A percentile compares a stretch with the other conserved stretches of the same genome.
Conservation (phyloP, 768 basidiomycete species). For the Trichaptum fuscoviolaceum region DNA sequence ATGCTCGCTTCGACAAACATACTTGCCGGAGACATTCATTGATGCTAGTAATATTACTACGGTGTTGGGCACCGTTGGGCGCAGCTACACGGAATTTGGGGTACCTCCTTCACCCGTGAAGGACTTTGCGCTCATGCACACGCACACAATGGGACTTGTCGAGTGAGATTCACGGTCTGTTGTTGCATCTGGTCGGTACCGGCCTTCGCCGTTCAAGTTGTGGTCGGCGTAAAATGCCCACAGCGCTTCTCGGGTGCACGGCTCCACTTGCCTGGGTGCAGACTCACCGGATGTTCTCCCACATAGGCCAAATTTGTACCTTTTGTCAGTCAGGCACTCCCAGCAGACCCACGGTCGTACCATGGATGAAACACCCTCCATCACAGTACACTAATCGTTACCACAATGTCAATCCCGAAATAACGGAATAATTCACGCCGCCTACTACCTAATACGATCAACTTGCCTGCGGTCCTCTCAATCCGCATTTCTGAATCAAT, state of each 20-base stretch:
- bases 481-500: neutral
- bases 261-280: neutral
- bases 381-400: conserved; percentile 1
- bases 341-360: neutral
- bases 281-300: neutral
- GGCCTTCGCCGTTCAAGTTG: neutral
- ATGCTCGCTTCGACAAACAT: too few species aligned
- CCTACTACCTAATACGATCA: neutral
- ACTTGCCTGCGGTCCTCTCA: neutral
- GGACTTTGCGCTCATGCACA: neutral
- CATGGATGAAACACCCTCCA: neutral
- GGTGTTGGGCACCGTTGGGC: too few species aligned
- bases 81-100: too few species aligned
- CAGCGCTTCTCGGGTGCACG: neutral
- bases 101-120: too few species aligned
- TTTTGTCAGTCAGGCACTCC: neutral
- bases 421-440: neutral
- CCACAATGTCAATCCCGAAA: neutral
- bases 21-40: too few species aligned
- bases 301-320: neutral
- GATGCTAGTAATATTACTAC: too few species aligned
- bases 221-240: neutral
- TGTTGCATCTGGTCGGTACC: neutral
- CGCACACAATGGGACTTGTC: neutral
- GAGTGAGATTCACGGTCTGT: neutral